Evolutionary conservation across 2,329 filamentous ascomycete genomes (phyloP).

Genomic region (Apiospora hydei): DNA sequence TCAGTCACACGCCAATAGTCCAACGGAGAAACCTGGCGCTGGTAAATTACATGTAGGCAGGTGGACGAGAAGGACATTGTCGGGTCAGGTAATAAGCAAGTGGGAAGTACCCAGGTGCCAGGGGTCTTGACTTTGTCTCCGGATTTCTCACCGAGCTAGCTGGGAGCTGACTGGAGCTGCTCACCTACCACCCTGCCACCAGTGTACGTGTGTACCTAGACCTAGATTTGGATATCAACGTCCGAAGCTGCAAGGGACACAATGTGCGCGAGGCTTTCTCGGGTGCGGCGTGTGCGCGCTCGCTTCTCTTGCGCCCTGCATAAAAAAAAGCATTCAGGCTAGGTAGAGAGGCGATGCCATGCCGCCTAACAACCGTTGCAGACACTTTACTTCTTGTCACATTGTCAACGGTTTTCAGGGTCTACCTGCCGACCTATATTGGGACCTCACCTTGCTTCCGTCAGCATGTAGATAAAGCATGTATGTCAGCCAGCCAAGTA

Average conservation of each 20-base stretch:
- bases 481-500: not conserved
- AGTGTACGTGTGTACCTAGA: not conserved
- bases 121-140: slow-evolving; percentile 7
- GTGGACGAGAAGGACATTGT: not conserved
- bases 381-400: not conserved
- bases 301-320: slow-evolving; percentile 6
- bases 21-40: not conserved
- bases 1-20: not conserved
- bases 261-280: not conserved
- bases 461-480: not conserved
- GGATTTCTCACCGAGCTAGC: slow-evolving; percentile 17
- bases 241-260: slow-evolving; percentile 7
- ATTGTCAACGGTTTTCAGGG: slow-evolving; percentile 13
- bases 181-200: not conserved
- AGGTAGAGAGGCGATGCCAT: not conserved
- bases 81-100: not conserved
- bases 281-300: not conserved
- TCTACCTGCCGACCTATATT: not conserved
- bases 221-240: slow-evolving; percentile 6
- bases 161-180: not conserved
- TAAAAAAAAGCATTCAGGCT: not conserved
- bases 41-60: not conserved
- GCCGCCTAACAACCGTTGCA: slow-evolving; percentile 8
- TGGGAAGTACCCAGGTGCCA: slow-evolving; percentile 6
- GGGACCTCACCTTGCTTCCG: too few relatives aligned